phyloP scores from a whole-genome alignment of 148 eudicot genomes.

The Rhododendron williamsianum region DNA sequence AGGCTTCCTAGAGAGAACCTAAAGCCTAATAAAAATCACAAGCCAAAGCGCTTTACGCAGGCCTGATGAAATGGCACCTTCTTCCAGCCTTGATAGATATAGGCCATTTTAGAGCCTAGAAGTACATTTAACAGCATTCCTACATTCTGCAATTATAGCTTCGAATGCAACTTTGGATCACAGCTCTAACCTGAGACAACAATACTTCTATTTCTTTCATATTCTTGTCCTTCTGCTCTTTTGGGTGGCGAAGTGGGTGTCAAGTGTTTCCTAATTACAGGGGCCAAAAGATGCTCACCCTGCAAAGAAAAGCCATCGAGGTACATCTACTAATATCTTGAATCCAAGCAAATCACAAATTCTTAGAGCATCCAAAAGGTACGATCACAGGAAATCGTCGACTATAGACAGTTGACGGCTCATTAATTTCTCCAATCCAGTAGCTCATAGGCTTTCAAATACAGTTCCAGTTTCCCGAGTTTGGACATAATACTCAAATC shows the following conservation, averaged over 20 bases:
- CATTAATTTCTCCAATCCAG: background rate
- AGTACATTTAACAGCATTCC: background rate
- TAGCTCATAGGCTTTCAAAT: background rate
- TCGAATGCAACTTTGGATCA: background rate
- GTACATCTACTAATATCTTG: background rate
- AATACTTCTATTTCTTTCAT: background rate
- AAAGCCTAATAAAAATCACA: background rate
- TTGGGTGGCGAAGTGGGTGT: background rate
- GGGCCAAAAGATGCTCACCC: background rate
- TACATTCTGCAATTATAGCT: background rate
- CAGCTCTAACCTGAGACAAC: background rate
- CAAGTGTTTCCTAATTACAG: background rate
- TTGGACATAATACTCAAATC: background rate
- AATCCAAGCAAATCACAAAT: background rate
- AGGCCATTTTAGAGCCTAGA: background rate
- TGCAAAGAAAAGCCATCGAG: background rate
- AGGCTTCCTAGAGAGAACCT: background rate
- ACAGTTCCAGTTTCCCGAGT: background rate
- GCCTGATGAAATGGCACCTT: background rate
- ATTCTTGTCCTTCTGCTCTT: background rate
- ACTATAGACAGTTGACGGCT: background rate
- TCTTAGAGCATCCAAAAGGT: background rate
- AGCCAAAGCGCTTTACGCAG: background rate
- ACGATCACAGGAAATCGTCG: background rate
- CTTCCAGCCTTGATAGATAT: background rate